These are phyloP conservation scores for Phytopythium mirpurense DNA, from an alignment of 352 stramenopile genomes.

Conservation along the genomic window DNA sequence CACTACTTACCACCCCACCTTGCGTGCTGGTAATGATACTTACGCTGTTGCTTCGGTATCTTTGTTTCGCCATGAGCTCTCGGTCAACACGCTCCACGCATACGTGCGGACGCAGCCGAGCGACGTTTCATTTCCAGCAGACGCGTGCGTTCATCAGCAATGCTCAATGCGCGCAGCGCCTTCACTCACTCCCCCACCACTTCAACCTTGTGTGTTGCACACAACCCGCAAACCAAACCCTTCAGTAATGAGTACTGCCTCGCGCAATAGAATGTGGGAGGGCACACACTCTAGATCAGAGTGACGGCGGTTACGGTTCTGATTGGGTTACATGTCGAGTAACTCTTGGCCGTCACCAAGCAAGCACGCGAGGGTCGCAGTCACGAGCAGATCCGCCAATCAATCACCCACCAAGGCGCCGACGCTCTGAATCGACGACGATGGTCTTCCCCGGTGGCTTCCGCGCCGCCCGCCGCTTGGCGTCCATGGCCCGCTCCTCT, in stretches of 20 bases:
- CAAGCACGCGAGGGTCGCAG: too few relatives aligned
- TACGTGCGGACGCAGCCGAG: too few relatives aligned
- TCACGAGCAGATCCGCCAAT: background rate
- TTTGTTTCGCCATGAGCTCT: too few relatives aligned
- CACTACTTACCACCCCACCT: too few relatives aligned
- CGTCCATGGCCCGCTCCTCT: slow-evolving; percentile 9
- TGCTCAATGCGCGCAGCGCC: too few relatives aligned
- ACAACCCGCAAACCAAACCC: background rate
- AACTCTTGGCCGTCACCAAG: background rate
- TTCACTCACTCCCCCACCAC: background rate
- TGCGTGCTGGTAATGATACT: too few relatives aligned
- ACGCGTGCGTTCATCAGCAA: too few relatives aligned
- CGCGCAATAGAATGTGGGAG: background rate
- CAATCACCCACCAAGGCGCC: background rate
- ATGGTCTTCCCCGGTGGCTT: slow-evolving; percentile 27
- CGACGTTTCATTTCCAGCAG: too few relatives aligned
- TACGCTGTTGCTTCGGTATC: too few relatives aligned
- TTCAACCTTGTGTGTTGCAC: background rate
- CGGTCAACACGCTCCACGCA: too few relatives aligned
- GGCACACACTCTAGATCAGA: background rate
- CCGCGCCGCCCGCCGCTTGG: slow-evolving; percentile 21
- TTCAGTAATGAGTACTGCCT: background rate
- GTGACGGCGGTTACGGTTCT: background rate
- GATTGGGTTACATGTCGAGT: background rate
- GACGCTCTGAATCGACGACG: background rate